These are phyloP conservation scores for Epichloe sylvatica DNA, from an alignment of 2,329 filamentous ascomycete genomes.

Conservation along the genomic window DNA sequence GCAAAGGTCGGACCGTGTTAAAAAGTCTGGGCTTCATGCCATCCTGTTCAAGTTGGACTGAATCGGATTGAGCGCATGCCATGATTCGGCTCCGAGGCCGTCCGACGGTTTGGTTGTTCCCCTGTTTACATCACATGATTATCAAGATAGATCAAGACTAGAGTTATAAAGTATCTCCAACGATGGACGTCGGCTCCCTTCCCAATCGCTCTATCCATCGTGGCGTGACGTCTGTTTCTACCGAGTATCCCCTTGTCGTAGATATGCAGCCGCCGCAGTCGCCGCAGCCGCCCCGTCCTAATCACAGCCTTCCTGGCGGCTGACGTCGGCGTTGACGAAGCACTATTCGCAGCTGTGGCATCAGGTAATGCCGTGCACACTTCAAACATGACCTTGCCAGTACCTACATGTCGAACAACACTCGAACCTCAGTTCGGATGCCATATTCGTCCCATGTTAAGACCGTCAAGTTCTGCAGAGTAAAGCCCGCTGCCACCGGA, in stretches of 20 bases:
- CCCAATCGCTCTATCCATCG: no score
- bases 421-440: not conserved
- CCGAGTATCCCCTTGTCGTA: not conserved
- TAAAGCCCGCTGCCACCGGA: constrained; percentile 17
- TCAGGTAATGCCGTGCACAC: constrained; percentile 2
- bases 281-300: not conserved
- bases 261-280: not conserved
- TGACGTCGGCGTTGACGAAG: not conserved
- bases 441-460: not conserved
- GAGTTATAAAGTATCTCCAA: no score
- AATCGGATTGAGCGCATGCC: no score
- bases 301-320: not conserved
- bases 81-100: no score
- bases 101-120: not conserved
- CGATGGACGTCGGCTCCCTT: no score
- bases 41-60: no score
- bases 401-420: not conserved
- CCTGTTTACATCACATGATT: not conserved
- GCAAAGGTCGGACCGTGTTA: constrained; percentile 33
- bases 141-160: no score
- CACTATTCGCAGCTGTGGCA: not conserved
- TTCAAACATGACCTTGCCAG: constrained; percentile 2
- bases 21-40: not conserved
- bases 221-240: no score
- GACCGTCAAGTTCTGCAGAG: constrained; percentile 20